Conservation (phyloP, 768 basidiomycete species). For the Harrya chromipes region DNA sequence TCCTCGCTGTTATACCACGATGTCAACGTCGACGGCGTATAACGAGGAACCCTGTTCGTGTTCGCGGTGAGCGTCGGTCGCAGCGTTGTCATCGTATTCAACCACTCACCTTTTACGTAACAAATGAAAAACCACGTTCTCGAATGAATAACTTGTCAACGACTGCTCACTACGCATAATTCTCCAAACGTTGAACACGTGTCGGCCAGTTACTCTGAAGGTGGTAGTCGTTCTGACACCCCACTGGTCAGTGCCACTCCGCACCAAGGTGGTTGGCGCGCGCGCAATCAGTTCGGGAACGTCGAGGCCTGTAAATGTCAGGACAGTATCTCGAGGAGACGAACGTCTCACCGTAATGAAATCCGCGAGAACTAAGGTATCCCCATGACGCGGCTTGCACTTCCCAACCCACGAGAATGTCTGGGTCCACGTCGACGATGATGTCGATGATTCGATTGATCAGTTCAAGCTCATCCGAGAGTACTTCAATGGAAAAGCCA, state of each 20-base stretch:
- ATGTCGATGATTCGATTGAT: slow-evolving; percentile 75
- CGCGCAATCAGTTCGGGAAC: slow-evolving; percentile 72
- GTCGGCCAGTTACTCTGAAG: slow-evolving; percentile 82
- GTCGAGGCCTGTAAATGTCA: slow-evolving; percentile 56
- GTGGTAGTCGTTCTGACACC: slow-evolving; percentile 70
- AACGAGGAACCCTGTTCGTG: slow-evolving; percentile 66
- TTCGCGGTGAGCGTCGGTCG: not conserved
- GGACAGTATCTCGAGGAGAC: not conserved
- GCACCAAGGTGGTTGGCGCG: slow-evolving; percentile 48
- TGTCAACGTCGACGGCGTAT: slow-evolving; percentile 58
- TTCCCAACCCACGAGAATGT: slow-evolving; percentile 92
- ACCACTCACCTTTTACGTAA: slow-evolving; percentile 63
- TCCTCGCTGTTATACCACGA: slow-evolving; percentile 62
- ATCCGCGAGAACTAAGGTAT: slow-evolving; percentile 70
- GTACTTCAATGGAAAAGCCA: slow-evolving; percentile 46
- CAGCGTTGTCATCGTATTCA: not conserved
- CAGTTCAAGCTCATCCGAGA: slow-evolving; percentile 73
- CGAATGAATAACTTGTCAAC: slow-evolving; percentile 79
- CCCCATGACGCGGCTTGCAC: slow-evolving; percentile 89
- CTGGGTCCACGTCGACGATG: slow-evolving; percentile 79
- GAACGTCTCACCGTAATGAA: slow-evolving; percentile 46
- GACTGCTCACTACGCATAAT: slow-evolving; percentile 84
- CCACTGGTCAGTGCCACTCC: slow-evolving; percentile 59
- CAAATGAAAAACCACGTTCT: slow-evolving; percentile 84
- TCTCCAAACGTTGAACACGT: slow-evolving; percentile 91